Percentiles rank a stretch among this genome's conserved stretches.
These are phyloP conservation scores for Talaromyces thailandensis DNA, from an alignment of 495 filamentous ascomycete genomes.

Conservation along the genomic window DNA sequence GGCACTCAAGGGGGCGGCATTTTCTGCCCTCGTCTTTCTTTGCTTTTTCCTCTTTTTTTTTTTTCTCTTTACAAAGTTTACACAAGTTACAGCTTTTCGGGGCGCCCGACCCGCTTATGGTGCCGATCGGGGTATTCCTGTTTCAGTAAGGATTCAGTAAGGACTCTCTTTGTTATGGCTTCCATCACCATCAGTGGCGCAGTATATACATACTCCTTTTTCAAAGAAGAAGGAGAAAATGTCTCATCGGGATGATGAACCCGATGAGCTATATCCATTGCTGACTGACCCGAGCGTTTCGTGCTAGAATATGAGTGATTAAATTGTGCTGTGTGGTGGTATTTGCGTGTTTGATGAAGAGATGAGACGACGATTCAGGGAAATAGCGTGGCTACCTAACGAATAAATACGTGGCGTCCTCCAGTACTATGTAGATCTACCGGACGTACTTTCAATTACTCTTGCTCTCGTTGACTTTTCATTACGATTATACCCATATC, in stretches of 20 bases:
- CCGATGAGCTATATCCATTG: background rate
- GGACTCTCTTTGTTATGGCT: slow-evolving; percentile 1
- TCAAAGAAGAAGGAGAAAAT: background rate
- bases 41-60: background rate
- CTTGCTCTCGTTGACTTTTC: background rate
- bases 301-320: background rate
- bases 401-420: background rate
- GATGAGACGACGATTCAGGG: background rate
- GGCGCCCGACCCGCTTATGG: background rate
- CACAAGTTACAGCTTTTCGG: background rate
- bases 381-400: background rate
- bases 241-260: background rate
- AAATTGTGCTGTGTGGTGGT: background rate
- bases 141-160: background rate
- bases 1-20: slow-evolving; percentile 4
- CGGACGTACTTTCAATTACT: background rate
- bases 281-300: background rate
- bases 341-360: background rate
- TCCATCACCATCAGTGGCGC: too few species aligned
- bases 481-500: background rate
- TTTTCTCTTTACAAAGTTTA: background rate
- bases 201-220: background rate
- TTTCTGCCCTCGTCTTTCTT: background rate
- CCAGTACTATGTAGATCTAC: background rate
- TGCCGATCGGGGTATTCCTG: background rate